These are phyloP conservation scores for Nadsonia fulvescens DNA, from an alignment of 805 yeast genomes.

Conservation along the genomic window DNA sequence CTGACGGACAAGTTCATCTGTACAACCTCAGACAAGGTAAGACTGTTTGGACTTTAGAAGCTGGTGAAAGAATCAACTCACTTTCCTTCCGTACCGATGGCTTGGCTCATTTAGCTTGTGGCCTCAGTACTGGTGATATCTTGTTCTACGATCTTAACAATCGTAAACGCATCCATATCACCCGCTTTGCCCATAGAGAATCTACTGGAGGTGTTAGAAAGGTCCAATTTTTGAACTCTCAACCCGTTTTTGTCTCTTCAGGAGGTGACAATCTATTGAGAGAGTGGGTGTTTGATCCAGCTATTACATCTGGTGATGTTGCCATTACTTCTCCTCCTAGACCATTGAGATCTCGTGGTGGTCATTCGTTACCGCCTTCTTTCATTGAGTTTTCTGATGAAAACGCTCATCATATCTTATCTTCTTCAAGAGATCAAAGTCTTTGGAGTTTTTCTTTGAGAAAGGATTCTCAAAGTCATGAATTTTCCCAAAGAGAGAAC, in stretches of 20 bases:
- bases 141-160: constrained; percentile 68
- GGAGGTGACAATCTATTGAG: constrained; percentile 84
- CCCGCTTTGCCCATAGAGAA: constrained; percentile 58
- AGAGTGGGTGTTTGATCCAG: constrained; percentile 88
- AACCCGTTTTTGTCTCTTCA: constrained; percentile 71
- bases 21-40: constrained; percentile 53
- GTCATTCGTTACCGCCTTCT: constrained; percentile 87
- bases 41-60: constrained; percentile 27
- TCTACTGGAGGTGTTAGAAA: constrained; percentile 59
- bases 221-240: constrained; percentile 69
- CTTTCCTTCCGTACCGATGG: constrained; percentile 86
- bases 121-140: constrained; percentile 64
- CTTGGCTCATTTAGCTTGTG: constrained; percentile 62
- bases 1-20: constrained; percentile 45
- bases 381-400: constrained; percentile 59
- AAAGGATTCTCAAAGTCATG: constrained; percentile 92
- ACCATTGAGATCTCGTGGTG: constrained; percentile 82
- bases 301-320: constrained; percentile 34
- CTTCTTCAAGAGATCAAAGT: constrained; percentile 73
- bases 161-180: constrained; percentile 54
- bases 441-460: constrained; percentile 86
- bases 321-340: constrained; percentile 74
- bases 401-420: constrained; percentile 64
- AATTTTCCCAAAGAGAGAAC: constrained; percentile 47
- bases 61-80: constrained; percentile 28